Evolutionary conservation across 2,329 filamentous ascomycete species (phyloP), one percentile per base, ranked within the genome.

Genomic region (Fulvia fulva): DNA sequence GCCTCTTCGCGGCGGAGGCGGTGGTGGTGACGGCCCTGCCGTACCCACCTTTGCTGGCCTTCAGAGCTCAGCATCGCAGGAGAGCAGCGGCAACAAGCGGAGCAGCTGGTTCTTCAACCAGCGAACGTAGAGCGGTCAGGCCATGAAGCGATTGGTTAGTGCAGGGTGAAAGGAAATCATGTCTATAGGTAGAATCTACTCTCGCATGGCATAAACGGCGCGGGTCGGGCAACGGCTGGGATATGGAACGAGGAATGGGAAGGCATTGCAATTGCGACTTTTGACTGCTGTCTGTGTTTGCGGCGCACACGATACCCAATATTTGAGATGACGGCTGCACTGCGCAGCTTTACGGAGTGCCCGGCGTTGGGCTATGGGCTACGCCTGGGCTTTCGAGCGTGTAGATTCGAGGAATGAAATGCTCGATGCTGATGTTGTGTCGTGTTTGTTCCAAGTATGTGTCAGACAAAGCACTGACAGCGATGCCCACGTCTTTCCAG

Each of bases 21-120:
- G 63, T 22, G 67, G 72, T 25, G 76, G 74, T 9, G 73, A 72
- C 16, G 70, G 75, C 22, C 74, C 76, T 6, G 67, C 72, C 7
- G 70, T 77, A 1, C 77, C 77, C 4, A 74, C 75, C 19, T 74
- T 79, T 54, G 73, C 75, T 45, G 75, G 72, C 30, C 64, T 80
- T 51, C 76, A 79, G 66, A 62, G 59, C 53, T 54, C 52, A 12
- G 57, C 55, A 16, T 43, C 53, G 22, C 57, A 61, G 66, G 81
- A 71, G 81, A 86, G 67, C 68, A 60, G 68, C 68, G 59, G 60
- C 8, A 63, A 61, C 55, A 90, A 89, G 82, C 81, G 87, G 68
- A 85, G 82, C 69, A 89, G 86, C 73, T 89, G 87, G 87, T 89
- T 89, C 77, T 89, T 88, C 75, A 85, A 87, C 74, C 86, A 87